Base-by-base conservation (phyloP, 2,329 filamentous ascomycete species). In the Waltergamsia citrina region DNA sequence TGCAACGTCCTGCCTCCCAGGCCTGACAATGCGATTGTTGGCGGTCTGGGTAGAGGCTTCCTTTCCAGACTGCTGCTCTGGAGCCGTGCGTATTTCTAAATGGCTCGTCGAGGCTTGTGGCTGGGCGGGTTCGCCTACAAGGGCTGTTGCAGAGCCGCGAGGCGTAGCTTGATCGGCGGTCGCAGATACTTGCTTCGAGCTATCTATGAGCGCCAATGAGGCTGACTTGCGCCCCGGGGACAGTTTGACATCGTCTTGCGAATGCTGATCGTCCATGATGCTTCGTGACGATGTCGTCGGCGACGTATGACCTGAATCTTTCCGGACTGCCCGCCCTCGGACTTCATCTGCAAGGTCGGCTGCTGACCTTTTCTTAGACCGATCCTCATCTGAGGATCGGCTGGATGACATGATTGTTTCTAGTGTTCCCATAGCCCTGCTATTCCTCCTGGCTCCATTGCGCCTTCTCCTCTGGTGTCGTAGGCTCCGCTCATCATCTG, bases 341-440 rank as follows among this genome's bases (percentile, higher is more conserved):
- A 74, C 63, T 35, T 71, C 65, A 6, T 69, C 67, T 1, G 68
- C 65, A 18, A 78, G 57, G 37, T 74, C 71, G 2, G 67, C 60
- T 1, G 74, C 74, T 1, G 72, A 63, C 47, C 70, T 76, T 52
- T 74, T 77, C 43, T 67, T 72, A n/a, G 65, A 59, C 43, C 65
- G 69, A 27, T 77, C 74, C 41, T 79, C 75, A 17, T 77, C 73
- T 0, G 74, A 78, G 2, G 74, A 79, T 18, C 74, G 66, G 39
- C 74, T 79, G 1, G 72, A 76, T 17, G 73, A 78, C 63, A 79
- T 79, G 46, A 80, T 80, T 1, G 75, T 80, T 45, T 81, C 74
- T 4, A 80, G 53, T 1, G 74, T 79, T 4, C 74, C 72, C 50
- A 78, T 73, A 5, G 75, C 75, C 17, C 61, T 60, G 38, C 69